These are phyloP conservation scores for Dryas drummondii DNA, from an alignment of 306 rosid genomes.

Conservation along the genomic window DNA sequence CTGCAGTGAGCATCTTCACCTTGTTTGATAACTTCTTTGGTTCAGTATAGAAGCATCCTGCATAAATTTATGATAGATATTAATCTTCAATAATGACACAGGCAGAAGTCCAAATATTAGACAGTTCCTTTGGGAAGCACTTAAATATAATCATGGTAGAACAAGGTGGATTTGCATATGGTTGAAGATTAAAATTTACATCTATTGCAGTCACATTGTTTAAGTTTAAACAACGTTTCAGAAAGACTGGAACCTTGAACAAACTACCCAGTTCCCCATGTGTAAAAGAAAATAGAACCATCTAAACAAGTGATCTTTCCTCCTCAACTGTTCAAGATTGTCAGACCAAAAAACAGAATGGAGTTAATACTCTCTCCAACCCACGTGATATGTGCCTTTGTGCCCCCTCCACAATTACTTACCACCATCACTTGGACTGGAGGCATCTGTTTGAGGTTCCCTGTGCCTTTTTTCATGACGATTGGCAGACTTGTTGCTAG, in stretches of 20 bases:
- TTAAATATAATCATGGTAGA: background rate
- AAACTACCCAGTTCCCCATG: background rate
- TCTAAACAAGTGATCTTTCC: background rate
- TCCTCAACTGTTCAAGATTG: background rate
- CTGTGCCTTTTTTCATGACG: slow-evolving; percentile 29
- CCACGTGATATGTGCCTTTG: slow-evolving; percentile 6
- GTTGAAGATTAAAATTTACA: background rate
- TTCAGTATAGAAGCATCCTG: slow-evolving; percentile 40
- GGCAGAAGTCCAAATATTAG: slow-evolving; percentile 4
- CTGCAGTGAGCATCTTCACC: slow-evolving; percentile 75
- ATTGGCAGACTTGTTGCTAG: slow-evolving; percentile 32
- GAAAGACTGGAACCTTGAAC: background rate
- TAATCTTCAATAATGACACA: background rate
- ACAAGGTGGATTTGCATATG: background rate
- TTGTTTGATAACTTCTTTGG: slow-evolving; percentile 40
- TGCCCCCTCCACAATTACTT: slow-evolving; percentile 22
- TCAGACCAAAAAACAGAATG: too few relatives aligned
- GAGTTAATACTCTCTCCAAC: background rate
- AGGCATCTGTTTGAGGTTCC: slow-evolving; percentile 32
- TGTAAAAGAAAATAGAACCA: background rate
- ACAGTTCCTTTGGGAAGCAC: background rate
- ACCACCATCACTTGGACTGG: slow-evolving; percentile 42
- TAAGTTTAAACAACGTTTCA: background rate
- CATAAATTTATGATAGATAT: slow-evolving; percentile 15
- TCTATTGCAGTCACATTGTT: background rate